Conservation (phyloP, 1,284 basidiomycete genomes). For the Austroboletus novae-zelandiae region DNA sequence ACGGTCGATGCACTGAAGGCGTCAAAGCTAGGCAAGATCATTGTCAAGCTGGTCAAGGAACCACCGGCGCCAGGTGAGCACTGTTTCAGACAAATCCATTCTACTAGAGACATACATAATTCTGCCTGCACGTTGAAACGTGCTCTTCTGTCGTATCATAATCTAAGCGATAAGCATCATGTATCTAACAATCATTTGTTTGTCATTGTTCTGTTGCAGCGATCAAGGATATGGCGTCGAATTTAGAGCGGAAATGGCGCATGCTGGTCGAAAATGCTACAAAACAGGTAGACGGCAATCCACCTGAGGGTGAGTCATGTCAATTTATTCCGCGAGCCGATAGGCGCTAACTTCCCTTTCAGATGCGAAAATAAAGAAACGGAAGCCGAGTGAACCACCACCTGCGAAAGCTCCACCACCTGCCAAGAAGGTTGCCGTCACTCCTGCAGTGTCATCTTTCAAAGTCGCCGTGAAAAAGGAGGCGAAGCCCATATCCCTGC, state of each 20-base stretch:
- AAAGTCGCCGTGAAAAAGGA: slow-evolving; percentile 44
- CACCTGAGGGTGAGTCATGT: slow-evolving; percentile 69
- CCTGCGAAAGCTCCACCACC: slow-evolving; percentile 52
- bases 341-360: slow-evolving; percentile 26
- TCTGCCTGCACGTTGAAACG: slow-evolving; percentile 23
- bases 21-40: slow-evolving; percentile 74
- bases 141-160: slow-evolving; percentile 36
- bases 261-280: slow-evolving; percentile 47
- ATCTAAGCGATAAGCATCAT: slow-evolving; percentile 44
- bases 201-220: slow-evolving; percentile 52
- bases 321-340: slow-evolving; percentile 36
- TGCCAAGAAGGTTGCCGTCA: slow-evolving; percentile 60
- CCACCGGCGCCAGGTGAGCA: slow-evolving; percentile 67
- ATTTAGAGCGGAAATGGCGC: slow-evolving; percentile 79
- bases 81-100: slow-evolving; percentile 18
- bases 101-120: slow-evolving; percentile 30
- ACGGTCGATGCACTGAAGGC: slow-evolving; percentile 62
- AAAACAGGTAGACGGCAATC: slow-evolving; percentile 47
- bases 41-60: slow-evolving; percentile 70
- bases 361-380: slow-evolving; percentile 69
- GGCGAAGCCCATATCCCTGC: slow-evolving; percentile 37
- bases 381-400: slow-evolving; percentile 55
- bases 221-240: slow-evolving; percentile 87
- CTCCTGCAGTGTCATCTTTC: slow-evolving; percentile 36
- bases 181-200: slow-evolving; percentile 65